Base-by-base conservation (phyloP, 345 rosid genomes). In the Rubroshorea leprosula region DNA sequence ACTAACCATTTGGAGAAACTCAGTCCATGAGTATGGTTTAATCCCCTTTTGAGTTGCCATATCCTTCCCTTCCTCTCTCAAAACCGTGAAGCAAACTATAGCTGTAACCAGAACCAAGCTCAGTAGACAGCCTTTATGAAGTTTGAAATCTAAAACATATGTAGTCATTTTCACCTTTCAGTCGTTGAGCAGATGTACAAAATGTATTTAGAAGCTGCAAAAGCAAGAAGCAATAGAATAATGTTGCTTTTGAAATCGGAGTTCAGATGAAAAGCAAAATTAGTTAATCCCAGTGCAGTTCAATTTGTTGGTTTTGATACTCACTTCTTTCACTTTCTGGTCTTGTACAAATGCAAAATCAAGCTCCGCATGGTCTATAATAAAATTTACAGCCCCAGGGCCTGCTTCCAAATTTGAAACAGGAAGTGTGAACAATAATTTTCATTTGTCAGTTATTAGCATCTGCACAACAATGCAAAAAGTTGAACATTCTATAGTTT, bases 331-430 rank as follows among this genome's bases (percentile, higher is more conserved):
- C 6, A 73, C 74, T 27, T 92, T 89, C 64, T 78, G 86, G 47
- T 93, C 86, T 65, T 93, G 99, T 51, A 89, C 73, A 43, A 93
- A 93, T 54, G 83, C 89, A 65, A 72, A 73, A 64, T 85, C 92
- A 53, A 93, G 57, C 74, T 89, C 97, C 0, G 99, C 99, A 22
- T 93, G 95, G 50, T 86, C 81, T 61, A 93, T 63, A 1, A 93
- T 89, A 70, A 71, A 93, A 62, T 89, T 78, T 49, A 93, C 94
- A 49, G 99, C 97, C 58, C 85, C 84, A 0, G 97, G 57, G 16
- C 98, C 98, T 92, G 80, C 71, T 68, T 13, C 22, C 35, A 77
- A 60, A 24, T n/a, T n/a, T n/a, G n/a, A n/a, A n/a, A n/a, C n/a
- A n/a, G n/a, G n/a, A n/a, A n/a, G n/a, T n/a, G n/a, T n/a, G 63